A percentile compares a stretch with the other conserved stretches of the same genome.
Conservation (phyloP, 768 basidiomycete species). For the Rhodotorula sphaerocarpa region DNA sequence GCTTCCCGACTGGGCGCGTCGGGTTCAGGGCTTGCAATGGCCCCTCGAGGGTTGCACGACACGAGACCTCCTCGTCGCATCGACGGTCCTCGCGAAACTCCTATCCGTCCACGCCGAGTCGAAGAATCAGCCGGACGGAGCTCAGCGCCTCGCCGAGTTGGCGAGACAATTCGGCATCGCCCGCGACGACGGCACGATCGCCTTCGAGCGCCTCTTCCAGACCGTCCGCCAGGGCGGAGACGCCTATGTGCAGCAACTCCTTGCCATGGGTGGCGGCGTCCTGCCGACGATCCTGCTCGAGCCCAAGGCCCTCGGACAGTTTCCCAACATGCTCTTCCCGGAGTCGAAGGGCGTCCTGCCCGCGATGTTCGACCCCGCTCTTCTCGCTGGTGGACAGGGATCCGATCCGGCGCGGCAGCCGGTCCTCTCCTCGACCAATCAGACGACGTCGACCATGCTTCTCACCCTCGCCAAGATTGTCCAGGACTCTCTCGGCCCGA, state of each 20-base stretch:
- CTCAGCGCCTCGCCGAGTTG: slow-evolving; percentile 36
- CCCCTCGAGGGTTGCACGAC: slow-evolving; percentile 13
- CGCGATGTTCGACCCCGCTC: slow-evolving; percentile 39
- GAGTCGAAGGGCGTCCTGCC: slow-evolving; percentile 44
- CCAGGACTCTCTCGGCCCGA: slow-evolving; percentile 43
- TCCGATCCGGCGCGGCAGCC: slow-evolving; percentile 8
- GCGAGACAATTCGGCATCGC: slow-evolving; percentile 34
- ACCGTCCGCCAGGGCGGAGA: slow-evolving; percentile 43
- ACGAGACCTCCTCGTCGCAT: slow-evolving; percentile 29
- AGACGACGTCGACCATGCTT: slow-evolving; percentile 39
- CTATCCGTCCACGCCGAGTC: slow-evolving; percentile 25
- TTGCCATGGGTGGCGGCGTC: slow-evolving; percentile 44
- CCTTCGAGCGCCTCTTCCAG: slow-evolving; percentile 37
- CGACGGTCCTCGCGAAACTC: slow-evolving; percentile 21
- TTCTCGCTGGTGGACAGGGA: not conserved
- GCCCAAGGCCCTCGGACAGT: slow-evolving; percentile 45
- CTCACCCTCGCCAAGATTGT: slow-evolving; percentile 50
- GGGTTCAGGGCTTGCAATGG: slow-evolving; percentile 1
- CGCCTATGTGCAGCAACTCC: slow-evolving; percentile 44
- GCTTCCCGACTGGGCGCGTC: slow-evolving; percentile 18
- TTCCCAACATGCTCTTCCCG: slow-evolving; percentile 46
- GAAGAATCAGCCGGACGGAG: slow-evolving; percentile 37
- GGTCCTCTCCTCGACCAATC: slow-evolving; percentile 24
- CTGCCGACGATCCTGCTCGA: slow-evolving; percentile 48
- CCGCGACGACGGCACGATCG: slow-evolving; percentile 23